Percentiles rank a stretch among this genome's conserved stretches.
Conservation (phyloP, 2,329 filamentous ascomycete genomes). For the Tolypocladium amazonense region DNA sequence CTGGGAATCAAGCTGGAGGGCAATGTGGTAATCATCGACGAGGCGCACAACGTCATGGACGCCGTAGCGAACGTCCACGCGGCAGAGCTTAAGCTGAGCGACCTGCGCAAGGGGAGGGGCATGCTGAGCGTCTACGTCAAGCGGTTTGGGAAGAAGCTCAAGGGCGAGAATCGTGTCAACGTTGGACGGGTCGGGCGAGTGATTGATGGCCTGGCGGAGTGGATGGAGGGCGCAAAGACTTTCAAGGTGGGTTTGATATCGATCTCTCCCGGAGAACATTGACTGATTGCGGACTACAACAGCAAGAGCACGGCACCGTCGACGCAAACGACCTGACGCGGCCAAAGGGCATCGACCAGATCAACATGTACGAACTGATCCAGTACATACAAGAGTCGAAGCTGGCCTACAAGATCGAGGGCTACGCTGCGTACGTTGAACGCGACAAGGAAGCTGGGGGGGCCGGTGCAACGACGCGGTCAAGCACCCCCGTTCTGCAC, state of each 20-base stretch:
- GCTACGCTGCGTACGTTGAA: constrained; percentile 60
- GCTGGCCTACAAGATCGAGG: constrained; percentile 86
- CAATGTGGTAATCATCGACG: constrained; percentile 90
- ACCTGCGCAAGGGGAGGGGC: constrained; percentile 60
- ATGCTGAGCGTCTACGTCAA: constrained; percentile 77
- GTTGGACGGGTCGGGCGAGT: constrained; percentile 79
- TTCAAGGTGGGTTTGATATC: constrained; percentile 24
- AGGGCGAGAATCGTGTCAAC: constrained; percentile 85
- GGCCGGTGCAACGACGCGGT: constrained; percentile 5
- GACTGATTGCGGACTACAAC: neutral
- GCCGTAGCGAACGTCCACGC: constrained; percentile 83
- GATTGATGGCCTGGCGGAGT: constrained; percentile 65
- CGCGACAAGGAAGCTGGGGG: constrained; percentile 27
- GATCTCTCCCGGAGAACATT: no score
- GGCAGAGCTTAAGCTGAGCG: constrained; percentile 59
- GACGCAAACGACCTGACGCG: constrained; percentile 63
- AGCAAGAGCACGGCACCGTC: constrained; percentile 53
- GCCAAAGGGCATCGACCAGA: constrained; percentile 84
- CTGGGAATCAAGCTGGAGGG: constrained; percentile 76
- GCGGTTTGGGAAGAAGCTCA: constrained; percentile 78
- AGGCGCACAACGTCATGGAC: constrained; percentile 97
- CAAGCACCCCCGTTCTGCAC: constrained; percentile 41
- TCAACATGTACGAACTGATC: constrained; percentile 84
- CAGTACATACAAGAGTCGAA: constrained; percentile 87
- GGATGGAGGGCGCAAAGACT: constrained; percentile 46